phyloP scores from a whole-genome alignment of 805 yeast genomes.

The Yamadazyma akitaensis region DNA sequence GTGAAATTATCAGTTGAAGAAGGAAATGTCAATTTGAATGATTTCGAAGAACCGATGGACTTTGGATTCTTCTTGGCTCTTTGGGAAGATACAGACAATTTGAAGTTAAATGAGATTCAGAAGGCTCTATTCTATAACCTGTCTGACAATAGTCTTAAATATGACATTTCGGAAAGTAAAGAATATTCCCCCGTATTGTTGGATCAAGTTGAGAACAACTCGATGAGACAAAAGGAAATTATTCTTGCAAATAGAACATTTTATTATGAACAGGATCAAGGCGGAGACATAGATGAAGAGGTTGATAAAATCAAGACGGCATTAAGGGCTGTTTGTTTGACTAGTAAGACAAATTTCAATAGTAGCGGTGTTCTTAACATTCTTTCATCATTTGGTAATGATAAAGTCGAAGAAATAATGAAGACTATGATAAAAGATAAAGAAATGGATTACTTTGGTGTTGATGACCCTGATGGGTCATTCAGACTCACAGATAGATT shows the following conservation, averaged over 20 bases:
- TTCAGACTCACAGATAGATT: conserved; percentile 54
- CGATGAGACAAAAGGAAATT: conserved; percentile 71
- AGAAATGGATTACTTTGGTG: conserved; percentile 50
- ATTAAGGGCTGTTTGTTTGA: conserved; percentile 57
- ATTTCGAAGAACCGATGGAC: conserved; percentile 48
- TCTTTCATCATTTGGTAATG: conserved; percentile 45
- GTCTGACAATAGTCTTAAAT: conserved; percentile 47
- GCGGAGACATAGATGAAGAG: conserved; percentile 9
- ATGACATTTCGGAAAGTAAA: conserved; percentile 20
- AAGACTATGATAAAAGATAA: conserved; percentile 50
- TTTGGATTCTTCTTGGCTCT: conserved; percentile 50
- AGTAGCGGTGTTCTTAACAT: conserved; percentile 44
- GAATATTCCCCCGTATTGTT: conserved; percentile 19
- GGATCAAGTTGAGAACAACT: conserved; percentile 51
- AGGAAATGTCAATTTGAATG: conserved; percentile 47
- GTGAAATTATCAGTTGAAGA: conserved; percentile 56
- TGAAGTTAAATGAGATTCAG: conserved; percentile 20
- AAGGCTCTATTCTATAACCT: conserved; percentile 39
- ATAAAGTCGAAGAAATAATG: conserved; percentile 47
- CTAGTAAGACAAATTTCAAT: conserved; percentile 47
- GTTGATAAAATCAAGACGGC: conserved; percentile 36
- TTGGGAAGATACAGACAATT: conserved; percentile 60
- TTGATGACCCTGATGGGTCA: conserved; percentile 38
- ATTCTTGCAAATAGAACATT: conserved; percentile 46
- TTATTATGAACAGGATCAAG: conserved; percentile 24